Base-by-base conservation (phyloP, 345 rosid genomes). In the Adansonia digitata region DNA sequence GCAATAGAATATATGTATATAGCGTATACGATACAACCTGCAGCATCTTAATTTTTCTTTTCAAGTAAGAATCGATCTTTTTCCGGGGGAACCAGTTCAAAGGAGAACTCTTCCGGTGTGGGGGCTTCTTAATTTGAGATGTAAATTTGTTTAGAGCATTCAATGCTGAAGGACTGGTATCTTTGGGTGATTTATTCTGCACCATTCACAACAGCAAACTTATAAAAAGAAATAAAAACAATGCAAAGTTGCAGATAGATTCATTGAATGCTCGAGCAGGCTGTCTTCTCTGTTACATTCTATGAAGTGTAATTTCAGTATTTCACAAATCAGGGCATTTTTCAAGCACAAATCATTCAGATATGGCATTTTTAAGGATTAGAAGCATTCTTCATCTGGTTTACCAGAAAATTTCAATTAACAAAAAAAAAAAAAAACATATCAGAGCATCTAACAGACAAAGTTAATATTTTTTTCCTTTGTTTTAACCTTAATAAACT, bases 21-120 rank as follows among this genome's bases (percentile, higher is more conserved):
- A 2, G 20, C 17, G 37, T 4, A 53, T 56, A n/a, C 14, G n/a
- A 37, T 5, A 45, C 31, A 26, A 95, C 99, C 99, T 91, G 99
- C 76, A 95, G 84, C 94, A 86, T 87, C 77, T 90, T 88, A 37
- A 95, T 91, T 80, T 95, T 95, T 84, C 91, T 90, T 60, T 88
- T 88, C 78, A 93, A 80, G 84, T 86, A 91, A 17, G 98, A 92
- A 71, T 89, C 97, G 74, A 81, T 90, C 77, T 85, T 93, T 82
- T 86, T 91, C 17, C 98, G 87, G 0, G 97, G 97, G 63, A 88
- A 91, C 98, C 97, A 93, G 61, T 88, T 90, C 73, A 89, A 76
- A 31, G 98, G 97, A 71, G 94, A 91, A 77, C 59, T 79, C 82
- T 90, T 95, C 59, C 94, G 97, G 75, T 82, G 93, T 75, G 89